Conservation (phyloP, 441 rosid genomes). For the Syzygium malaccense region DNA sequence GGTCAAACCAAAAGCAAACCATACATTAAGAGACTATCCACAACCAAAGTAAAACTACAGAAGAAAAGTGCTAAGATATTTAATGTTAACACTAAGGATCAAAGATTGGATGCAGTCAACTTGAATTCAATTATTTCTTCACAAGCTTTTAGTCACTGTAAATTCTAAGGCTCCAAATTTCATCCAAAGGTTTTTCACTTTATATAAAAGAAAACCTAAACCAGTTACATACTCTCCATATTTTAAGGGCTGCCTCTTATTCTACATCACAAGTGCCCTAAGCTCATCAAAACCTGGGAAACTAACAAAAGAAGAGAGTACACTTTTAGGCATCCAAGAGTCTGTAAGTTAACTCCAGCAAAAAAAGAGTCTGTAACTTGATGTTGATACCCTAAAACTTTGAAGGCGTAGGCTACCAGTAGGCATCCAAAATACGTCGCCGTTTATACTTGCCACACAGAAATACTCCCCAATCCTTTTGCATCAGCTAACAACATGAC, state of each 20-base stretch:
- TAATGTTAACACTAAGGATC: neutral
- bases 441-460: neutral
- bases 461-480: neutral
- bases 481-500: neutral
- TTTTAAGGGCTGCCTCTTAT: neutral
- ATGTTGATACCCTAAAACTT: neutral
- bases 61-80: neutral
- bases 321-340: neutral
- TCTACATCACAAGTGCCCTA: neutral
- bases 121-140: neutral
- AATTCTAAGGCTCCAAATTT: neutral
- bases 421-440: neutral
- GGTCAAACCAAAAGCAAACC: neutral
- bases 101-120: neutral
- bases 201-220: neutral
- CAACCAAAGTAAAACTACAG: neutral
- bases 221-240: neutral
- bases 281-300: neutral
- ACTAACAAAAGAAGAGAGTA: neutral
- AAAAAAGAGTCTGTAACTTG: neutral
- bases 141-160: neutral
- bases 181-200: neutral
- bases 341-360: neutral
- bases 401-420: neutral
- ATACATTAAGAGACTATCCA: neutral